Percentiles rank a stretch among this genome's conserved stretches.
These are phyloP conservation scores for Euclidium syriacum DNA, from an alignment of 345 rosid genomes.

Conservation along the genomic window DNA sequence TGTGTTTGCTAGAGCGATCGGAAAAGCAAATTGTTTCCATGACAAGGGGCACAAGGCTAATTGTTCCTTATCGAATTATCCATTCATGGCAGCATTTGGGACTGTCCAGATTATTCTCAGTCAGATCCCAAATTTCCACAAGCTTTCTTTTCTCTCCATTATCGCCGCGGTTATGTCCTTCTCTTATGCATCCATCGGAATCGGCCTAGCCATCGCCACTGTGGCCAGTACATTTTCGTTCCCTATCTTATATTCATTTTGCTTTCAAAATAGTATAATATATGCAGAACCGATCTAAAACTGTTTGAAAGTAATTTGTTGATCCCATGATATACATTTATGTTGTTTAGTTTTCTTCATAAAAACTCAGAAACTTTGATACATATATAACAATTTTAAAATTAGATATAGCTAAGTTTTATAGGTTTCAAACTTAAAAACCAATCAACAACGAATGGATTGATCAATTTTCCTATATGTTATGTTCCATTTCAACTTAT, in stretches of 20 bases:
- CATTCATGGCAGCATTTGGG: slow-evolving; percentile 63
- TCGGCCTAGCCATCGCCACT: slow-evolving; percentile 66
- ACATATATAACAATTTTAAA: no score
- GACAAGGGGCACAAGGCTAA: slow-evolving; percentile 44
- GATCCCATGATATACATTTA: no score
- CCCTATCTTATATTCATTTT: background rate
- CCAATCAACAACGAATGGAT: no score
- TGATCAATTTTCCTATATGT: no score
- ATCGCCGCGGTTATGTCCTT: slow-evolving; percentile 89
- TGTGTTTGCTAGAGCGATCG: slow-evolving; percentile 52
- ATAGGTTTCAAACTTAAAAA: no score
- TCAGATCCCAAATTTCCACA: slow-evolving; percentile 78
- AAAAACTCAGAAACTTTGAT: no score
- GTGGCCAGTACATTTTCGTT: slow-evolving; percentile 22
- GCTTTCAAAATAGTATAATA: no score
- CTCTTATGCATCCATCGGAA: slow-evolving; percentile 69
- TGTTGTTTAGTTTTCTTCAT: no score
- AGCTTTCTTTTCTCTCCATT: slow-evolving; percentile 81
- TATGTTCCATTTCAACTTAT: no score
- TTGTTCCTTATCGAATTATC: slow-evolving; percentile 51
- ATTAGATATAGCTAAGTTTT: no score
- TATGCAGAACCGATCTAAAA: no score
- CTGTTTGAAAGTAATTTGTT: no score
- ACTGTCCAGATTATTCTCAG: slow-evolving; percentile 57
- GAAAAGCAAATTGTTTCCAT: slow-evolving; percentile 69